Evolutionary conservation across 2,329 filamentous ascomycete species (phyloP).

Genomic region (Elsinoe ampelina): DNA sequence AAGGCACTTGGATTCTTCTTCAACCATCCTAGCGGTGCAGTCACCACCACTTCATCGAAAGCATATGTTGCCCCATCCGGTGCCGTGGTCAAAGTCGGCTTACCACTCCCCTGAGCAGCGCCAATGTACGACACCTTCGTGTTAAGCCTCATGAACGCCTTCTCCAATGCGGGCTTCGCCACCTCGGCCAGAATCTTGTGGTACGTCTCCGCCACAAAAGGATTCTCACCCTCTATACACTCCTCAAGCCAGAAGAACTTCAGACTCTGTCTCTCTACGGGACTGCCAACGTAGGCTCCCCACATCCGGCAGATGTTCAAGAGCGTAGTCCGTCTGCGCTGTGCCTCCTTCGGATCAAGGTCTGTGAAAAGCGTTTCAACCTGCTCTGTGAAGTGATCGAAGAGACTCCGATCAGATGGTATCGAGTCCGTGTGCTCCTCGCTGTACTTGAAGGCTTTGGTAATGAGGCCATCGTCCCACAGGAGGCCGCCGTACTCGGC

Average conservation of each 20-base stretch:
- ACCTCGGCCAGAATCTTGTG: conserved; percentile 51
- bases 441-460: conserved; percentile 57
- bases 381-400: conserved; percentile 47
- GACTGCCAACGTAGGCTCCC: conserved; percentile 62
- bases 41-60: conserved; percentile 46
- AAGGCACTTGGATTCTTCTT: conserved; percentile 41
- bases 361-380: conserved; percentile 35
- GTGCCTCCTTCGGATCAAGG: conserved; percentile 29
- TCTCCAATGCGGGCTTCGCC: conserved; percentile 46
- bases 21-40: conserved; percentile 46
- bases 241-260: conserved; percentile 74
- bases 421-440: conserved; percentile 49
- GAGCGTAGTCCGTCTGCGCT: conserved; percentile 39
- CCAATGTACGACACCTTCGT: conserved; percentile 42
- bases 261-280: conserved; percentile 55
- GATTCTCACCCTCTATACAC: conserved; percentile 62
- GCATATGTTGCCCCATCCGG: conserved; percentile 23
- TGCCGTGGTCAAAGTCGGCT: conserved; percentile 48
- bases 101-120: conserved; percentile 38
- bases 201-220: conserved; percentile 55
- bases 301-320: conserved; percentile 54
- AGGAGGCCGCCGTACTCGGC: conserved; percentile 41
- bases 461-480: conserved; percentile 53
- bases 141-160: conserved; percentile 46
- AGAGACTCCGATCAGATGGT: conserved; percentile 42